phyloP scores from a whole-genome alignment of 2,329 filamentous ascomycete species.

The Alternaria ethzedia region DNA sequence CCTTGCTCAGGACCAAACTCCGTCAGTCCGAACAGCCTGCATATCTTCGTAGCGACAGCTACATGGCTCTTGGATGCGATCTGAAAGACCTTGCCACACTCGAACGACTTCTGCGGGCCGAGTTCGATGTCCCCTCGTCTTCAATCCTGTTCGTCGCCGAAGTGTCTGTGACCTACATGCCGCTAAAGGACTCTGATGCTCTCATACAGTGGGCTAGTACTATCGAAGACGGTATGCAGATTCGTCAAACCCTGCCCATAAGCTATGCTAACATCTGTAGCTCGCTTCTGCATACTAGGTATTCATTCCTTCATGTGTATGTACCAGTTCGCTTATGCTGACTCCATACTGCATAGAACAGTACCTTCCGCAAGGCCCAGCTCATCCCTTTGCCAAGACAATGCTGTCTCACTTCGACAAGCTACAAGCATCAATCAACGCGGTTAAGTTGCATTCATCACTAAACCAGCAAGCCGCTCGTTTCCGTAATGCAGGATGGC shows the following conservation, averaged over 20 bases:
- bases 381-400: conserved; percentile 83
- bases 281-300: conserved; percentile 77
- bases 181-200: conserved; percentile 71
- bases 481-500: conserved; percentile 75
- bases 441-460: conserved; percentile 72
- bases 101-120: conserved; percentile 62
- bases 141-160: conserved; percentile 83
- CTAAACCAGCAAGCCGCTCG: conserved; percentile 70
- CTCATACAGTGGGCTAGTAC: conserved; percentile 80
- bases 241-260: neutral
- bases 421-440: conserved; percentile 77
- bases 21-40: conserved; percentile 37
- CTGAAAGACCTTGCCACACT: conserved; percentile 71
- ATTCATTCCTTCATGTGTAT: neutral
- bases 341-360: conserved; percentile 63
- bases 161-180: conserved; percentile 91
- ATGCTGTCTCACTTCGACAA: conserved; percentile 88
- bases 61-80: conserved; percentile 83
- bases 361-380: conserved; percentile 75
- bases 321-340: neutral
- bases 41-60: conserved; percentile 64
- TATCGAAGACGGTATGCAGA: conserved; percentile 67
- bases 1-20: conserved; percentile 35
- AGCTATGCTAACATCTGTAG: conserved; percentile 49
- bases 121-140: conserved; percentile 64